Evolutionary conservation across 2,329 filamentous ascomycete genomes (phyloP).

Genomic region (Proliferodiscus dingleyae): DNA sequence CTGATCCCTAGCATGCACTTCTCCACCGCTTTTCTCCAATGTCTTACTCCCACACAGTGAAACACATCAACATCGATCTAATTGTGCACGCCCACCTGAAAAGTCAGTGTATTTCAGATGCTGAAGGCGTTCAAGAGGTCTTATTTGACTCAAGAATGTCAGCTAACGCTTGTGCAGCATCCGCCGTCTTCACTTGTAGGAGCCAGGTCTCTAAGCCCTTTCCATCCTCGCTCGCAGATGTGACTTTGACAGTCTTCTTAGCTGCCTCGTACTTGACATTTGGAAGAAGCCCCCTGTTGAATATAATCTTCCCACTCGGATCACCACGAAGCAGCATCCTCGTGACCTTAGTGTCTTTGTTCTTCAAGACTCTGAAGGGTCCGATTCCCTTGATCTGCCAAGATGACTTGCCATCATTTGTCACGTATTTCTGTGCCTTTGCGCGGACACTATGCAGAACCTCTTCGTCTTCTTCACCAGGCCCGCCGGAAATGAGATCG

Average conservation of each 20-base stretch:
- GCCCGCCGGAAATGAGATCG: conserved; percentile 60
- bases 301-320: conserved; percentile 65
- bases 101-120: neutral
- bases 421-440: conserved; percentile 60
- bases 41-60: no score
- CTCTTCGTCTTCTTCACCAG: conserved; percentile 69
- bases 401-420: conserved; percentile 45
- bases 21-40: neutral
- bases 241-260: conserved; percentile 56
- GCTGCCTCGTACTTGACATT: conserved; percentile 58
- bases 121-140: conserved; percentile 6
- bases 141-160: conserved; percentile 45
- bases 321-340: conserved; percentile 71
- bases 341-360: conserved; percentile 62
- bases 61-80: no score
- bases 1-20: neutral
- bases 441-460: conserved; percentile 65
- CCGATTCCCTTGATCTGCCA: conserved; percentile 72
- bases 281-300: conserved; percentile 64
- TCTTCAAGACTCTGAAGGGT: conserved; percentile 65
- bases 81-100: no score
- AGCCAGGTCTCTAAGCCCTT: conserved; percentile 64
- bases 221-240: conserved; percentile 52
- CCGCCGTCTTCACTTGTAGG: conserved; percentile 60
- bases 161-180: conserved; percentile 45